Percentiles rank a stretch among this genome's conserved stretches.
Evolutionary conservation across 1,139 yeast species (phyloP).

Genomic region (Lodderomyces beijingensis): DNA sequence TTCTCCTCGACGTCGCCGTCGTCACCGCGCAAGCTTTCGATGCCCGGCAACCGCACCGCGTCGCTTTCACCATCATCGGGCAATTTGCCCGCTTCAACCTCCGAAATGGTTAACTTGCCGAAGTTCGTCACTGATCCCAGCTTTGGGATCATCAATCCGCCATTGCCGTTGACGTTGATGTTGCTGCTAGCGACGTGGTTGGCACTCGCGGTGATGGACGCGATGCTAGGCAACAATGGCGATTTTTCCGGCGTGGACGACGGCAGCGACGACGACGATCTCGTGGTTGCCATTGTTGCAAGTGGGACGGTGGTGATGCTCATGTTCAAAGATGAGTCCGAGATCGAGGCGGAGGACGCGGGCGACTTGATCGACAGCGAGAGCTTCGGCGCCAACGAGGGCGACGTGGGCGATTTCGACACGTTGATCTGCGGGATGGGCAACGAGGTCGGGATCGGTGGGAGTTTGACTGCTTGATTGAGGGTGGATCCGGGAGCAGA

Average conservation of each 20-base stretch:
- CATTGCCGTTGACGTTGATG: not conserved
- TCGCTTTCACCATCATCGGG: too few species aligned
- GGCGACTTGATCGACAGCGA: slow-evolving; percentile 10
- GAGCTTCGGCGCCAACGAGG: slow-evolving; percentile 4
- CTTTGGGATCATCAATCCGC: slow-evolving; percentile 1
- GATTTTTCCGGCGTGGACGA: slow-evolving; percentile 10
- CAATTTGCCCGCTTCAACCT: too few species aligned
- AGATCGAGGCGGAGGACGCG: slow-evolving; percentile 5
- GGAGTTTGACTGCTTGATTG: not conserved
- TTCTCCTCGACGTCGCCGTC: slow-evolving; percentile 13
- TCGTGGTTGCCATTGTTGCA: not conserved
- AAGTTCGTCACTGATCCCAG: slow-evolving; percentile 6
- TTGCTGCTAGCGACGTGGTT: not conserved
- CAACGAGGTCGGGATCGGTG: not conserved
- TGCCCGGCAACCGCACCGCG: slow-evolving; percentile 14
- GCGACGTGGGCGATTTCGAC: slow-evolving; percentile 1
- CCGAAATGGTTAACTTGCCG: slow-evolving; percentile 7
- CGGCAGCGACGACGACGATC: not conserved
- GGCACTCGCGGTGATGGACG: slow-evolving; percentile 5
- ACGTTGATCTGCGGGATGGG: not conserved
- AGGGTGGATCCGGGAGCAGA: slow-evolving; percentile 5
- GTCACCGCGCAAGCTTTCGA: slow-evolving; percentile 7
- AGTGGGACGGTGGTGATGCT: slow-evolving; percentile 2
- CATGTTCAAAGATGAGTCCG: not conserved
- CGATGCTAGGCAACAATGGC: slow-evolving; percentile 11